Conservation (phyloP, 2,329 filamentous ascomycete genomes). For the Cryphonectria carpinicola region DNA sequence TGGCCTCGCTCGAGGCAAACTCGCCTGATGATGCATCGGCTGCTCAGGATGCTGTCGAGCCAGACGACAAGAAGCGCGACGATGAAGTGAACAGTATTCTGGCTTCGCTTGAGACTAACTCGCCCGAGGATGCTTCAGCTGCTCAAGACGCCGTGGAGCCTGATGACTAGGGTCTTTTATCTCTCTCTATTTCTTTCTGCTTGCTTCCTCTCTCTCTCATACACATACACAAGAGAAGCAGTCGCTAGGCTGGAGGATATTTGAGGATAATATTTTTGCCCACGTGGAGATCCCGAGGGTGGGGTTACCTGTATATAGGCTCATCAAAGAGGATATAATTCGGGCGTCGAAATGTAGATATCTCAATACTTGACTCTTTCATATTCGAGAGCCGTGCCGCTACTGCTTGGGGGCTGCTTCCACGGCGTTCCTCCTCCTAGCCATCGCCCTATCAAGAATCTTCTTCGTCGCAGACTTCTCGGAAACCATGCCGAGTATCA, state of each 20-base stretch:
- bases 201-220: too few species aligned
- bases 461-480: conserved; percentile 18
- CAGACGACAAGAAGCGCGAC: conserved; percentile 17
- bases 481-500: conserved; percentile 14
- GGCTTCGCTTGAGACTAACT: conserved; percentile 10
- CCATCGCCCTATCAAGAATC: not conserved
- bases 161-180: not conserved
- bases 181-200: too few species aligned
- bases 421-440: not conserved
- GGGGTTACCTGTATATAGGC: not conserved
- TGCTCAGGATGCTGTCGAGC: conserved; percentile 11
- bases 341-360: not conserved
- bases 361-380: not conserved
- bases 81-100: conserved; percentile 12
- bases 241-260: not conserved
- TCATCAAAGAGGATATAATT: not conserved
- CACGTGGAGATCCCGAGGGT: not conserved
- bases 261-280: not conserved
- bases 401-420: not conserved
- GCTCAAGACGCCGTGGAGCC: conserved; percentile 17
- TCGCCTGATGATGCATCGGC: conserved; percentile 21
- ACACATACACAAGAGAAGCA: not conserved
- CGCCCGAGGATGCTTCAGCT: conserved; percentile 12
- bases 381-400: not conserved
- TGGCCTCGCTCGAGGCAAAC: conserved; percentile 8